Base-by-base conservation (phyloP, 1,284 basidiomycete species). In the Melampsora americana region DNA sequence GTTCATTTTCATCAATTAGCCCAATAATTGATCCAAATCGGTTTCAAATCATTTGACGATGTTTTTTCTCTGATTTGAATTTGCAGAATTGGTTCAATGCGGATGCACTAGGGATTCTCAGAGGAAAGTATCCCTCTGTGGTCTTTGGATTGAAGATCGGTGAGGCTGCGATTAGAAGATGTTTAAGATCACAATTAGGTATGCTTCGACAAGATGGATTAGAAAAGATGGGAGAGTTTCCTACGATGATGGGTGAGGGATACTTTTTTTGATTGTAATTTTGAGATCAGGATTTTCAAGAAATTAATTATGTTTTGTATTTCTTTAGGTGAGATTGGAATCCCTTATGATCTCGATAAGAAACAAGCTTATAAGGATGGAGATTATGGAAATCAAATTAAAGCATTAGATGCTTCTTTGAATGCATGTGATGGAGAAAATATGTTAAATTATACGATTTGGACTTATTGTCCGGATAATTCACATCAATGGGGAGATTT, bases 401-500 rank as follows among this genome's bases (percentile, higher is more conserved):
- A 87, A 70, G 95, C 95, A 5, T 86, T 97, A 69, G 95, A 99
- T 82, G 93, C 93, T 1, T 94, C 91, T 79, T 82, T 99, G 81
- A 94, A 93, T 80, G 95, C 89, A 0, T 87, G 89, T 66, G 95
- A 99, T 82, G 95, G 94, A 0, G 84, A 85, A 11, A 95, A 96
- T 80, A 85, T 85, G 62, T 84, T 96, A 79, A 94, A 87, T 82
- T 97, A 89, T 82, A 93, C 93, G 20, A 83, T 94, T 9, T 98
- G 95, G 95, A 94, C 89, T 32, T 98, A 98, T 81, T 90, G 90
- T 72, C 86, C 92, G 0, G 84, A 86, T 79, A 85, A 86, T 81
- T 87, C 86, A 30, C 93, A 97, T 82, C 84, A 88, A 80, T 97
- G 92, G 92, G 93, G 95, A 23, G 95, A 98, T 82, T 89, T 89